Base-by-base conservation (phyloP, 495 filamentous ascomycete species). In the Penicillium coffeae region DNA sequence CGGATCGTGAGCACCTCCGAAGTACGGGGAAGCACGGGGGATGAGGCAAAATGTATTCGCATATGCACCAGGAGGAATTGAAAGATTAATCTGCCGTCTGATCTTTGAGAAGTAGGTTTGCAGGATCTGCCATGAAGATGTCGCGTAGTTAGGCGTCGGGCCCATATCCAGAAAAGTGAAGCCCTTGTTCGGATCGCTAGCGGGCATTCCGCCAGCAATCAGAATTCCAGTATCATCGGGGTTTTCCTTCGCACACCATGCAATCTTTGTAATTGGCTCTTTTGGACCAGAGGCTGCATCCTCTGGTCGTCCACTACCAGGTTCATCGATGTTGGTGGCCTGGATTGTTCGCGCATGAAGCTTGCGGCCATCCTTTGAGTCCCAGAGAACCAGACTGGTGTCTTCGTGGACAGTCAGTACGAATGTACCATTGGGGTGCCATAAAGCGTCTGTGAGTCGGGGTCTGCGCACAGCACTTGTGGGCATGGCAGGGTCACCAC, bases 401-500 rank as follows among this genome's bases (percentile, higher is more conserved):
- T 97, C 92, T 51, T 96, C 91, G 57, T 97, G 86, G 9, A 86
- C 85, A 0, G 88, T 95, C 44, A 91, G 63, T 33, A 96, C 67
- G 56, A 97, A 98, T 0, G 87, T 93, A 0, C 93, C 93, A 20
- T 90, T 94, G 1, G 93, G 93, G 69, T 98, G 93, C 93, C 93
- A 98, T 30, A 89, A 57, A 0, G 87, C 91, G 47, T 90, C 84
- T 1, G 79, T 86, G 49, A 98, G 64, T 41, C 73, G 76, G 8
- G 92, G 92, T 48, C 69, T 84, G 45, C 89, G 77, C 47, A 73
- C 54, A 10, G 69, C 77, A 21, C 68, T 74, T 15, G 63, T 49
- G 14, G 75, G 66, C 15, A 78, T 75, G 55, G 84, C 77, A 20
- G 76, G 70, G 59, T 91, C 86, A 5, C 90, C 90, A n/a, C 91